Evolutionary conservation across 352 stramenopile species (phyloP).

Genomic region (Globisporangium mamillatum): DNA sequence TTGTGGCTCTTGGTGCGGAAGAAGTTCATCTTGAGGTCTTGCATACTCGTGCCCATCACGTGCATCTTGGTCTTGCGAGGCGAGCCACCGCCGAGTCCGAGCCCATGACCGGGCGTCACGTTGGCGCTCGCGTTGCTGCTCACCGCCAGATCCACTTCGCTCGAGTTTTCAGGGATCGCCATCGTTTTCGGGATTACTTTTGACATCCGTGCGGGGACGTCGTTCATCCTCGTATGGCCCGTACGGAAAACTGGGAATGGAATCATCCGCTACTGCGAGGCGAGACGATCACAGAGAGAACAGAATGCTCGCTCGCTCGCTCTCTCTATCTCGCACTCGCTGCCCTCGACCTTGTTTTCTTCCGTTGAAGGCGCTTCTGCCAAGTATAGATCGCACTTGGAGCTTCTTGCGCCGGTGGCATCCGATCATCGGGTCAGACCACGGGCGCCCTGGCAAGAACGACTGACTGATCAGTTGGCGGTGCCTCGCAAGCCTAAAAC

Average conservation of each 20-base stretch:
- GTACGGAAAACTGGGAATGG: constrained; percentile 74
- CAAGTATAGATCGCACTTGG: constrained; percentile 4
- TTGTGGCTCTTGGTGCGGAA: constrained; percentile 48
- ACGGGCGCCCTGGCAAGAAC: background rate
- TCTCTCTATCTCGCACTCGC: background rate
- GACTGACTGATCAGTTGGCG: background rate
- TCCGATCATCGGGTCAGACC: background rate
- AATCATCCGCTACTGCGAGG: constrained; percentile 38
- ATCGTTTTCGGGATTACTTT: constrained; percentile 74
- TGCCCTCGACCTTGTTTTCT: background rate
- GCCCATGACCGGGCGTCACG: background rate
- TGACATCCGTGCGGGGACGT: constrained; percentile 61
- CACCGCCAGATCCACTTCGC: constrained; percentile 23
- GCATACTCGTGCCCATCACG: constrained; percentile 51
- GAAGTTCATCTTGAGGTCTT: constrained; percentile 73
- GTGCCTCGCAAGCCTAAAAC: background rate
- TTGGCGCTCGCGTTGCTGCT: constrained; percentile 35
- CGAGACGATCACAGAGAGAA: background rate
- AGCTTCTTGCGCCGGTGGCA: background rate
- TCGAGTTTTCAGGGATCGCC: constrained; percentile 18
- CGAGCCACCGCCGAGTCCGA: constrained; percentile 14
- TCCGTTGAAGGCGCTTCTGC: constrained; percentile 1
- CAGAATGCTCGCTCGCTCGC: background rate
- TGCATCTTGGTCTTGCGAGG: constrained; percentile 41
- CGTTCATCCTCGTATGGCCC: constrained; percentile 73